These are phyloP conservation scores for Pseudocercospora pini-densiflorae DNA, from an alignment of 2,329 filamentous ascomycete species.

Conservation along the genomic window DNA sequence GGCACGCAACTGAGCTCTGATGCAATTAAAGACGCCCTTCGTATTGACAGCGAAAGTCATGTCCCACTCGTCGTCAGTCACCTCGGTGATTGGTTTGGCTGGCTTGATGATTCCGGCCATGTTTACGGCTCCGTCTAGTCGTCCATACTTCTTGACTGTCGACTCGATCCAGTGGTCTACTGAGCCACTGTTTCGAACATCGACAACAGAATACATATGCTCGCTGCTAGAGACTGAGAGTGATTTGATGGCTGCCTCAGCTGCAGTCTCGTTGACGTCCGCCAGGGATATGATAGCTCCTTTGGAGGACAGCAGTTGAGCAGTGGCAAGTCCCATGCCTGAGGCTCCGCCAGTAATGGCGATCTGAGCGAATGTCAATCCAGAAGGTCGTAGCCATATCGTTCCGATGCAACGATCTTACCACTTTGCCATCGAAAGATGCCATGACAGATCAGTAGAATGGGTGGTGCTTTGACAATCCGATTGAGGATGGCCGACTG, in stretches of 20 bases:
- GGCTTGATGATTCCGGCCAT: constrained; percentile 10
- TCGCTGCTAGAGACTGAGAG: neutral
- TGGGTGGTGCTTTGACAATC: neutral
- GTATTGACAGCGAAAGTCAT: constrained; percentile 3
- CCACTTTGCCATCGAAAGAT: constrained; percentile 11
- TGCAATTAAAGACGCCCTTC: constrained; percentile 4
- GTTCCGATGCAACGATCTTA: neutral
- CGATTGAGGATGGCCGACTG: neutral
- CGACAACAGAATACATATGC: neutral
- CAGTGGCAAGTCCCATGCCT: constrained; percentile 49
- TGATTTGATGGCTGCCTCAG: constrained; percentile 18
- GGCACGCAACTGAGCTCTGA: neutral
- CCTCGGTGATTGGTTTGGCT: neutral
- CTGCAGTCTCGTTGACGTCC: constrained; percentile 42
- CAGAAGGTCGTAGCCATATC: neutral
- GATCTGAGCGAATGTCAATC: constrained; percentile 30
- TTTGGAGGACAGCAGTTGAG: constrained; percentile 48
- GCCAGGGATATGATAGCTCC: constrained; percentile 50
- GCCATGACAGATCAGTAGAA: neutral
- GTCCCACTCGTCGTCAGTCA: constrained; percentile 4
- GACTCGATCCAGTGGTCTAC: neutral
- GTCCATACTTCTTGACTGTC: neutral
- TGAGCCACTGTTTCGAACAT: neutral
- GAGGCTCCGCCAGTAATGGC: constrained; percentile 41
- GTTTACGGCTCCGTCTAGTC: constrained; percentile 7